phyloP scores from a whole-genome alignment of 2,329 filamentous ascomycete genomes.

The Colletotrichum lupini region DNA sequence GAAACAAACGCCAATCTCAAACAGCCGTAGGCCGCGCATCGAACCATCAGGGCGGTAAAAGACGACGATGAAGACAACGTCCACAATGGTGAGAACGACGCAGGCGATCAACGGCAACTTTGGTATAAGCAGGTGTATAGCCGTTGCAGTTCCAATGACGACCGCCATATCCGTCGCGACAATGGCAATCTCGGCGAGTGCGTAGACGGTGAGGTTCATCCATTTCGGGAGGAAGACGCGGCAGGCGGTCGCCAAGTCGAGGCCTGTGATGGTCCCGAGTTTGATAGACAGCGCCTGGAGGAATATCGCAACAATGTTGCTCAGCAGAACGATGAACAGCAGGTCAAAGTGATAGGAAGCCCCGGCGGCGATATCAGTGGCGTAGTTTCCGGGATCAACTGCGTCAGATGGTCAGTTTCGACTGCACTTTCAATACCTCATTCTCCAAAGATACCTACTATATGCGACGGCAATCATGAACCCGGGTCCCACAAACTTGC shows the following conservation, averaged over 20 bases:
- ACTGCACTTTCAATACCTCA: neutral
- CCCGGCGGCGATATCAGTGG: constrained; percentile 76
- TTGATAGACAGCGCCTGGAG: constrained; percentile 77
- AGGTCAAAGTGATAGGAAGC: constrained; percentile 73
- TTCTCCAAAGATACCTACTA: constrained; percentile 51
- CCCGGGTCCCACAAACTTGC: constrained; percentile 69
- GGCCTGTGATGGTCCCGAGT: constrained; percentile 74
- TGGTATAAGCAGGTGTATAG: constrained; percentile 72
- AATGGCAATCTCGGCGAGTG: constrained; percentile 73
- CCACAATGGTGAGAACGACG: constrained; percentile 74
- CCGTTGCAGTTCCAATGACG: constrained; percentile 79
- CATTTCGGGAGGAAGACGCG: constrained; percentile 73
- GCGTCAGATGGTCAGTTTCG: neutral
- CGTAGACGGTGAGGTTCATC: constrained; percentile 71
- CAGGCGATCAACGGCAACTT: constrained; percentile 74
- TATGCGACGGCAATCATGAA: constrained; percentile 73
- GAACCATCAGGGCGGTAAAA: constrained; percentile 72
- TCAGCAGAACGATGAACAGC: constrained; percentile 75
- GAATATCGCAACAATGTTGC: constrained; percentile 78
- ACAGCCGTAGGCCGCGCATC: constrained; percentile 68
- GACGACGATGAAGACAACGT: constrained; percentile 74
- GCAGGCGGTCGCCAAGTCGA: constrained; percentile 76
- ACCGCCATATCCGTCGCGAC: constrained; percentile 79
- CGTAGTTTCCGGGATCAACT: constrained; percentile 75
- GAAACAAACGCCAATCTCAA: constrained; percentile 72